Evolutionary conservation across 345 rosid genomes (phyloP).

Genomic region (Excoecaria agallocha): DNA sequence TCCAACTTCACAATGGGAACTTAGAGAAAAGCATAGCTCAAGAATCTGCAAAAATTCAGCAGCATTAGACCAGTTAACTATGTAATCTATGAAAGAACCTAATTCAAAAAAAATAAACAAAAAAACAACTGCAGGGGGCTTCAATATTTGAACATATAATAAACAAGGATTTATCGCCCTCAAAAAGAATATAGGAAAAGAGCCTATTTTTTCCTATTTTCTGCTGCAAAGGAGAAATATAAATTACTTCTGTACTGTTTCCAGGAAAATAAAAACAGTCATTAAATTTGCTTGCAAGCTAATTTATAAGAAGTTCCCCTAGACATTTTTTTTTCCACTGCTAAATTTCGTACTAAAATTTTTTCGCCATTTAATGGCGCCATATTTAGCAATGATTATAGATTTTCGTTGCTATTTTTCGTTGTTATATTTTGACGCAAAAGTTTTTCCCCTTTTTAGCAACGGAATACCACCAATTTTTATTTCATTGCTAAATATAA

Average conservation of each 20-base stretch:
- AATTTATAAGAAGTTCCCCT: background rate
- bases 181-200: background rate
- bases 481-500: too few species aligned
- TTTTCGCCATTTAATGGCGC: too few species aligned
- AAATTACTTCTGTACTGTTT: background rate
- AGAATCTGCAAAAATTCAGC: constrained; percentile 10
- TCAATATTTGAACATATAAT: too few species aligned
- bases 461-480: too few species aligned
- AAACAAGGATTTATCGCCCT: too few species aligned
- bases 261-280: background rate
- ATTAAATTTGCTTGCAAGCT: background rate
- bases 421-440: too few species aligned
- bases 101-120: background rate
- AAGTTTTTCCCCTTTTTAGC: too few species aligned
- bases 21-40: background rate
- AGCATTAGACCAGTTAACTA: background rate
- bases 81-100: background rate
- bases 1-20: background rate
- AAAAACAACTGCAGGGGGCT: background rate
- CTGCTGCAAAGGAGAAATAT: background rate
- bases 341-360: too few species aligned
- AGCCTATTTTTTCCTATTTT: background rate
- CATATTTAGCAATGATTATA: too few species aligned
- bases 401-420: too few species aligned
- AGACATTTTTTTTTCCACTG: too few species aligned